These are phyloP conservation scores for Isoetes taiwanensis DNA, from an alignment of 75 land plant species.

Conservation along the genomic window DNA sequence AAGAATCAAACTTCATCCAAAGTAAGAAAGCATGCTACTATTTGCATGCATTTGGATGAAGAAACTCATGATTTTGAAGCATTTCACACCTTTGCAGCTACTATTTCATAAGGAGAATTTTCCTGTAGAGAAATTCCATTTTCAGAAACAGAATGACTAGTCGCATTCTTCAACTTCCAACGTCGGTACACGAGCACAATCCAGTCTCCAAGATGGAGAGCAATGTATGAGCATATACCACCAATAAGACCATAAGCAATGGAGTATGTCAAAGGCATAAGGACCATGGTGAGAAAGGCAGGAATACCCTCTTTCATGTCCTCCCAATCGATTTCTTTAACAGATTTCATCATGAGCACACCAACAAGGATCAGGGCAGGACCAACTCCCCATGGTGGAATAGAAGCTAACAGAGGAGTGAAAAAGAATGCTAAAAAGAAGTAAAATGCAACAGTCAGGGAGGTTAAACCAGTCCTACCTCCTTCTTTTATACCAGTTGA, in stretches of 20 bases:
- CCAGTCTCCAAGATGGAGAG: conserved; percentile 20
- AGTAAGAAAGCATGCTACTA: no score
- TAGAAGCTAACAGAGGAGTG: conserved; percentile 26
- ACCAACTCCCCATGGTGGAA: conserved; percentile 36
- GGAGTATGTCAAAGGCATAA: conserved; percentile 69
- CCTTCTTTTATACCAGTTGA: conserved; percentile 25
- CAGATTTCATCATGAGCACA: conserved; percentile 72
- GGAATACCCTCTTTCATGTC: conserved; percentile 53
- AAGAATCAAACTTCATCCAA: no score
- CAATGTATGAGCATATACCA: conserved; percentile 43
- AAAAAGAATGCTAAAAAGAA: conserved; percentile 22
- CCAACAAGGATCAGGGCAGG: conserved; percentile 37
- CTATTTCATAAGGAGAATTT: no score
- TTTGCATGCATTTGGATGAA: no score
- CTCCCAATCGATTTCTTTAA: conserved; percentile 48
- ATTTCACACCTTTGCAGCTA: no score
- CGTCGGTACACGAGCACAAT: background rate
- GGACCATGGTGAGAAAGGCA: conserved; percentile 51
- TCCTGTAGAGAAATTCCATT: no score
- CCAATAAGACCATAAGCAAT: conserved; percentile 63
- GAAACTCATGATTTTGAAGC: no score
- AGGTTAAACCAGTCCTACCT: conserved; percentile 20
- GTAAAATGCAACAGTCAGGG: conserved; percentile 14
- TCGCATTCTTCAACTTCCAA: no score
- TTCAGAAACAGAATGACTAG: no score